These are phyloP conservation scores for Plicaturopsis crispa DNA, from an alignment of 768 basidiomycete genomes.

Conservation along the genomic window DNA sequence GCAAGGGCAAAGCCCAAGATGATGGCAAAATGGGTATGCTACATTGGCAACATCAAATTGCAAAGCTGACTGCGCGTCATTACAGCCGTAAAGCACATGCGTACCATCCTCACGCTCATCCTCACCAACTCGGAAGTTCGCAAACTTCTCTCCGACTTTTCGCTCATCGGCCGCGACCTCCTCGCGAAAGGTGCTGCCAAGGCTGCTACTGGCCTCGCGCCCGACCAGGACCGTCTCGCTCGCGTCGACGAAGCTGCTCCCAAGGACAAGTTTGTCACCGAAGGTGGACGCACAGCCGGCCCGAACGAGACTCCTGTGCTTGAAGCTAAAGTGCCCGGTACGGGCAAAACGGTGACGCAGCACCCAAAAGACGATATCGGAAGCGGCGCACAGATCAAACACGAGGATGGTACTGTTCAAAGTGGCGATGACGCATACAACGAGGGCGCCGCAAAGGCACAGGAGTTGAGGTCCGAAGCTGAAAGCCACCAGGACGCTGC, in stretches of 20 bases:
- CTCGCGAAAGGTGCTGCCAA: constrained; percentile 69
- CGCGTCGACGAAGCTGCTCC: constrained; percentile 65
- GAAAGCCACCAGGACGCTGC: constrained; percentile 7
- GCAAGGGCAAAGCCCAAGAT: constrained; percentile 42
- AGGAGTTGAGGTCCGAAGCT: constrained; percentile 9
- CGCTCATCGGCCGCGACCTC: constrained; percentile 75
- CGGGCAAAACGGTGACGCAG: constrained; percentile 34
- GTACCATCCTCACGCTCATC: constrained; percentile 79
- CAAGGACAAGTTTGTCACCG: constrained; percentile 54
- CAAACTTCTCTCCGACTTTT: constrained; percentile 78
- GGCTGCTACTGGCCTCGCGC: constrained; percentile 62
- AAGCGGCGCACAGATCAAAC: constrained; percentile 23
- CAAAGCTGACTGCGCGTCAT: background rate
- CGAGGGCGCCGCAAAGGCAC: constrained; percentile 11
- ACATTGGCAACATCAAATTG: background rate
- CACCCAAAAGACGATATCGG: constrained; percentile 43
- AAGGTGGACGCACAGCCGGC: constrained; percentile 30
- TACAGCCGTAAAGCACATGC: constrained; percentile 77
- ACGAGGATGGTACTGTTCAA: constrained; percentile 25
- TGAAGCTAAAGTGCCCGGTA: constrained; percentile 36
- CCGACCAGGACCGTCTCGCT: constrained; percentile 52
- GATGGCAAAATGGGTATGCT: constrained; percentile 57
- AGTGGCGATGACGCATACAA: constrained; percentile 16
- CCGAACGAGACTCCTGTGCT: constrained; percentile 40
- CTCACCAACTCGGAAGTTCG: constrained; percentile 91